phyloP scores from a whole-genome alignment of 1,284 basidiomycete species.

The Malassezia japonica region DNA sequence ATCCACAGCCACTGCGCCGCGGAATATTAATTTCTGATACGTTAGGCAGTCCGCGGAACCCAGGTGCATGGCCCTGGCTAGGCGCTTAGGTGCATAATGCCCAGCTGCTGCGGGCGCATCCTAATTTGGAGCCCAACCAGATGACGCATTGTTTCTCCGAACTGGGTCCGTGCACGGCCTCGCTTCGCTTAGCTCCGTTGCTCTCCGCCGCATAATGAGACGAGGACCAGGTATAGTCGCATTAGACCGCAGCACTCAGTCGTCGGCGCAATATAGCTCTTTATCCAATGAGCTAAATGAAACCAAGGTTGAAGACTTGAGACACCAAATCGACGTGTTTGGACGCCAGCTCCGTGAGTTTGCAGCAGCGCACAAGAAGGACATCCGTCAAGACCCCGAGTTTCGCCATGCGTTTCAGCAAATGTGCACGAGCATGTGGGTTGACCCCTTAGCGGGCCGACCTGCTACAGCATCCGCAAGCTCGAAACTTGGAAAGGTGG shows the following conservation, averaged over 20 bases:
- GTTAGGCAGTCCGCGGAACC: background rate
- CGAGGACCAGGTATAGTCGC: conserved; percentile 53
- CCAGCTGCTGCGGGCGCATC: too few relatives aligned
- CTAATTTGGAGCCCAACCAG: too few relatives aligned
- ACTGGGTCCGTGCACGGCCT: too few relatives aligned
- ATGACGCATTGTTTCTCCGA: too few relatives aligned
- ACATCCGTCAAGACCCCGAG: conserved; percentile 71
- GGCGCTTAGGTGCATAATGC: too few relatives aligned
- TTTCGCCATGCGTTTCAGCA: conserved; percentile 88
- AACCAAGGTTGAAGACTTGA: conserved; percentile 66
- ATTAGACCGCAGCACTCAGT: conserved; percentile 50
- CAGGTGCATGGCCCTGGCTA: too few relatives aligned
- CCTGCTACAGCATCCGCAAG: conserved; percentile 5
- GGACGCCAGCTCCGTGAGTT: conserved; percentile 70
- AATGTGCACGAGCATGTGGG: conserved; percentile 89
- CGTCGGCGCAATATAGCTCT: conserved; percentile 58
- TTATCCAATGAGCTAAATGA: conserved; percentile 71
- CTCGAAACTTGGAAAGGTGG: conserved; percentile 53
- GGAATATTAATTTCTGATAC: background rate
- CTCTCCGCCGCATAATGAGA: too few relatives aligned
- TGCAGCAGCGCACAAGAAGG: conserved; percentile 69
- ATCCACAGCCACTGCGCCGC: background rate
- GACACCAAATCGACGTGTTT: conserved; percentile 72
- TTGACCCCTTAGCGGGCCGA: conserved; percentile 67
- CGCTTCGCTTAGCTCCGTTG: too few relatives aligned